Base-by-base conservation (phyloP, 164 flowering plant genomes). In the Nymphaea thermarum region DNA sequence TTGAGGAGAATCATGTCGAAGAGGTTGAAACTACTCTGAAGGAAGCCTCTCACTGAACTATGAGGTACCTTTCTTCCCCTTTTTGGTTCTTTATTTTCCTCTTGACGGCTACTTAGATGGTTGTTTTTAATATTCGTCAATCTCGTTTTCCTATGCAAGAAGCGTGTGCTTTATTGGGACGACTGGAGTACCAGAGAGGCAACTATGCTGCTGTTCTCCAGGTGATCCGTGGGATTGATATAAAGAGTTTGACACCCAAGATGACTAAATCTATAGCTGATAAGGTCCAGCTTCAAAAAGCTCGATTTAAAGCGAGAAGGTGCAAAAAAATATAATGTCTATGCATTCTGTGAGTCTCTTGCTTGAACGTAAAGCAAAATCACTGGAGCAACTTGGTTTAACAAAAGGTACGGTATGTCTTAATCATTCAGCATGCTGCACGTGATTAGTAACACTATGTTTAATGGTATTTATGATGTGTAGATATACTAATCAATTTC, bases 341-440 rank as follows among this genome's bases (percentile, higher is more conserved):
- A 80, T 92, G 90, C 99, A 89, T 71, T 94, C 99, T 0, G 96
- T 94, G 70, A 91, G 97, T 78, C 75, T 94, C 25, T 87, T 94
- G 63, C 81, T 89, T 60, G 99, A 94, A 42, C 93, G 91, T 18
- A 94, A 94, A 78, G 86, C 96, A n/a, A 88, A 82, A 77, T 87
- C 96, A 64, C 65, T 94, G 68, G 86, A 80, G 71, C 86, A 80
- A 64, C 96, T 94, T 67, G 92, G 90, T 16, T 80, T 78, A 60
- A 67, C 73, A 60, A 75, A 65, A 84, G 99, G 99, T 94, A 82
- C 47, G 42, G 15, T 25, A 3, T 15, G 45, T 44, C 42, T n/a
- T n/a, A n/a, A n/a, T n/a, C n/a, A n/a, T n/a, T n/a, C n/a, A n/a
- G n/a, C n/a, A n/a, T n/a, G n/a, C n/a, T n/a, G n/a, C n/a, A n/a